These are phyloP conservation scores for Fusarium sp. DNA, from an alignment of 2,329 filamentous ascomycete genomes.

Conservation along the genomic window DNA sequence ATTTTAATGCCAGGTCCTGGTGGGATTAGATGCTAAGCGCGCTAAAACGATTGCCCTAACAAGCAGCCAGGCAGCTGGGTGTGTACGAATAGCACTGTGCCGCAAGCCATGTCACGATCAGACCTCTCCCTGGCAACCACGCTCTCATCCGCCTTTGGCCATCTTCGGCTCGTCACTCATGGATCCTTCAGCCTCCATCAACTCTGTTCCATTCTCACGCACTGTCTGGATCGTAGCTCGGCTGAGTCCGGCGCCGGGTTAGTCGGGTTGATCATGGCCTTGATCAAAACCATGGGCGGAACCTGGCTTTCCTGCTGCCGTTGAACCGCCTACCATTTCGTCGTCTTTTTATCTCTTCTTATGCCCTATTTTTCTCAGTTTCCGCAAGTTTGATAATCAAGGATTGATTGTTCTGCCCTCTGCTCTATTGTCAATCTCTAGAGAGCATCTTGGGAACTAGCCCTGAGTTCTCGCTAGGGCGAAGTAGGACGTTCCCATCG, in stretches of 20 bases:
- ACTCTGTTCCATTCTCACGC: neutral
- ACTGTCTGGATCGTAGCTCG: neutral
- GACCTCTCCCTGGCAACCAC: neutral
- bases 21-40: neutral
- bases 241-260: constrained; percentile 7
- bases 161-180: constrained; percentile 13
- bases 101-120: neutral
- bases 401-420: neutral
- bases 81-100: neutral
- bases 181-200: neutral
- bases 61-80: neutral
- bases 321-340: neutral
- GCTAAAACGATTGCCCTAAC: neutral
- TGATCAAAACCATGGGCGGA: neutral
- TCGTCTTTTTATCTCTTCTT: neutral
- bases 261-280: constrained; percentile 2
- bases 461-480: neutral
- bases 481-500: neutral
- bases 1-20: neutral
- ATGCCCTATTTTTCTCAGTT: neutral
- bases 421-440: neutral
- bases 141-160: constrained; percentile 5
- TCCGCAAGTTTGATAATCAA: neutral
- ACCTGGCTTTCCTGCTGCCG: constrained; percentile 13
- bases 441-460: neutral